Evolutionary conservation across 2,329 filamentous ascomycete genomes (phyloP).

Genomic region (Teratosphaeria destructans): DNA sequence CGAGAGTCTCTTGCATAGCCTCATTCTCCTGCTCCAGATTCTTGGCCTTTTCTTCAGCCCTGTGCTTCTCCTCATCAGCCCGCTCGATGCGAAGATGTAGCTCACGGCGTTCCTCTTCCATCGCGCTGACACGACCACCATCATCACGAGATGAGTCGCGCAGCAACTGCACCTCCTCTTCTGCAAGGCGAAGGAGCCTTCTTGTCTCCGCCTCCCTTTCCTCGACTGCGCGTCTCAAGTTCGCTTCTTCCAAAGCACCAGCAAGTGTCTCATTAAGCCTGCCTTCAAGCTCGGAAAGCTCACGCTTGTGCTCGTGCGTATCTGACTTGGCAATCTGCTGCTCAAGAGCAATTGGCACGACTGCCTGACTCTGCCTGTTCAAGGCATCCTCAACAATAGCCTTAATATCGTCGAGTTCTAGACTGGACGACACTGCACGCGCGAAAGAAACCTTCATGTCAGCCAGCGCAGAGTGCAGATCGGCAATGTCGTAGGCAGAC

Average conservation of each 20-base stretch:
- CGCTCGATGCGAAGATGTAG: constrained; percentile 29
- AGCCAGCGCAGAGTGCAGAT: constrained; percentile 37
- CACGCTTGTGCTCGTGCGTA: constrained; percentile 14
- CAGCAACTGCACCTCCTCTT: constrained; percentile 39
- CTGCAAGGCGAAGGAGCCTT: constrained; percentile 37
- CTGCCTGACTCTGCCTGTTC: constrained; percentile 17
- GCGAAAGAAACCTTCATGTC: constrained; percentile 40
- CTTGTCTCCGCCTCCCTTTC: constrained; percentile 34
- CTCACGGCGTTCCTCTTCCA: constrained; percentile 34
- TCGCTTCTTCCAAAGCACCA: constrained; percentile 30
- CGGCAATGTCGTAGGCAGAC: constrained; percentile 21
- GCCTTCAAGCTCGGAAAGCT: constrained; percentile 21
- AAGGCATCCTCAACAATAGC: constrained; percentile 27
- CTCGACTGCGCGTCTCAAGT: constrained; percentile 33
- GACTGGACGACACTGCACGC: constrained; percentile 33
- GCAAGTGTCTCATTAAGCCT: constrained; percentile 25
- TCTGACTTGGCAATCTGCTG: constrained; percentile 2
- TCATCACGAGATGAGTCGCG: constrained; percentile 34
- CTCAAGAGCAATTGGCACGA: constrained; percentile 20
- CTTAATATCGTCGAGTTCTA: constrained; percentile 35
- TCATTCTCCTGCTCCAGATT: constrained; percentile 49
- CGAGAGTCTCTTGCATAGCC: constrained; percentile 49
- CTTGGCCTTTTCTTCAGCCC: constrained; percentile 17
- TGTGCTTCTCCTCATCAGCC: constrained; percentile 20
- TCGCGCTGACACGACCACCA: constrained; percentile 29